These are phyloP conservation scores for Zoysia matrella DNA, from an alignment of 202 grass and related monocot genomes.

Conservation along the genomic window DNA sequence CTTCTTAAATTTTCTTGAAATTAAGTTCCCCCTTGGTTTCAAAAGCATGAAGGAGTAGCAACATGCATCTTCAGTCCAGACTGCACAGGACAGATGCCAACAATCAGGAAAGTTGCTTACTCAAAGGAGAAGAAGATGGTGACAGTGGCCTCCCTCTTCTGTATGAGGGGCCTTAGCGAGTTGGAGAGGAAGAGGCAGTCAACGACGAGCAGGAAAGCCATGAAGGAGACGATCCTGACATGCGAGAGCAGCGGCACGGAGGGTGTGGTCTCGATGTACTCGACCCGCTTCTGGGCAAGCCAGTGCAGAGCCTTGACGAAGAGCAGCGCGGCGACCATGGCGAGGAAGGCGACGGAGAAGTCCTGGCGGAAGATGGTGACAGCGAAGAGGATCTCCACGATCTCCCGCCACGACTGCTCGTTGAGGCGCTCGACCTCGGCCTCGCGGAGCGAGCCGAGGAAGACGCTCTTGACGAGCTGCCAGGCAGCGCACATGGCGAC, in stretches of 20 bases:
- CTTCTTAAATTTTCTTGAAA: neutral
- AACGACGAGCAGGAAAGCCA: slow-evolving; percentile 68
- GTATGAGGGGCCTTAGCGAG: slow-evolving; percentile 67
- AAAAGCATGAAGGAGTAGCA: neutral
- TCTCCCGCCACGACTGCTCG: slow-evolving; percentile 91
- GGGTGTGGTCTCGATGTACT: slow-evolving; percentile 93
- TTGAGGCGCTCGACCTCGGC: slow-evolving; percentile 95
- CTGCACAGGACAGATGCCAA: neutral
- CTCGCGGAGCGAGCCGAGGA: slow-evolving; percentile 87
- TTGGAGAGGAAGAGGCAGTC: slow-evolving; percentile 80
- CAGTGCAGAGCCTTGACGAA: slow-evolving; percentile 73
- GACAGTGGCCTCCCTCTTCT: slow-evolving; percentile 69
- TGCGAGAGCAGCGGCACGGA: slow-evolving; percentile 81
- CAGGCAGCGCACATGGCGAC: slow-evolving; percentile 87
- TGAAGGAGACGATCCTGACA: slow-evolving; percentile 79
- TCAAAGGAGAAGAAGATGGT: slow-evolving; percentile 97
- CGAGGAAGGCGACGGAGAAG: slow-evolving; percentile 84
- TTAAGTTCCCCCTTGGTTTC: neutral
- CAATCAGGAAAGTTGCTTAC: slow-evolving; percentile 51
- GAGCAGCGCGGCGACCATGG: slow-evolving; percentile 67
- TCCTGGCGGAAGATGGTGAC: slow-evolving; percentile 97
- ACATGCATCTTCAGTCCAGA: neutral
- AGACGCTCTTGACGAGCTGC: slow-evolving; percentile 77
- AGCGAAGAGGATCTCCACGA: slow-evolving; percentile 91
- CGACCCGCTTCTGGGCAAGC: slow-evolving; percentile 73